Percentiles rank a stretch among this genome's conserved stretches.
These are phyloP conservation scores for Puccinia polysora DNA, from an alignment of 1,284 basidiomycete genomes.

Conservation along the genomic window DNA sequence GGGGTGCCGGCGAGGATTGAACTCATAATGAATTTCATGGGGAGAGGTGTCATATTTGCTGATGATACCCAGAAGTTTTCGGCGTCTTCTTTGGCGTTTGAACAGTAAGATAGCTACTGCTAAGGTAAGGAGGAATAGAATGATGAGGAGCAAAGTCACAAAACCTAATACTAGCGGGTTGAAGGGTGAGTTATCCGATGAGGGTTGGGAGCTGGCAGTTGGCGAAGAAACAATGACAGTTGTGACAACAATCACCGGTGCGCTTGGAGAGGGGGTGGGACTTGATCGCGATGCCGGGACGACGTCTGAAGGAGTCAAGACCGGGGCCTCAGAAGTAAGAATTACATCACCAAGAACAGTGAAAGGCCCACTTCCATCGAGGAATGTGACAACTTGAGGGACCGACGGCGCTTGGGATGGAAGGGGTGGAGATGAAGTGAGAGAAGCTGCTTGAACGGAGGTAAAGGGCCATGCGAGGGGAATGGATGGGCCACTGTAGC, in stretches of 20 bases:
- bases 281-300: background rate
- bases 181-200: background rate
- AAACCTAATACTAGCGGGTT: slow-evolving; percentile 24
- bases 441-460: background rate
- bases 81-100: slow-evolving; percentile 19
- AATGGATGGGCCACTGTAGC: slow-evolving; percentile 37
- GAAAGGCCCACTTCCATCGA: slow-evolving; percentile 41
- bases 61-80: slow-evolving; percentile 5
- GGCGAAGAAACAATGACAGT: slow-evolving; percentile 14
- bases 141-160: slow-evolving; percentile 15
- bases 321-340: slow-evolving; percentile 1
- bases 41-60: background rate
- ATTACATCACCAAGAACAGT: slow-evolving; percentile 22
- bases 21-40: slow-evolving; percentile 16
- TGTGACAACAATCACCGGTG: slow-evolving; percentile 12
- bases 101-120: slow-evolving; percentile 10
- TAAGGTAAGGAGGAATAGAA: slow-evolving; percentile 21
- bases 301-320: background rate
- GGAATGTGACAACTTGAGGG: slow-evolving; percentile 28
- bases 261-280: background rate
- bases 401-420: background rate
- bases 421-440: slow-evolving; percentile 8
- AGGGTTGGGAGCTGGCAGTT: background rate
- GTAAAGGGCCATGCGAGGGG: slow-evolving; percentile 39
- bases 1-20: slow-evolving; percentile 22